Conservation (phyloP, 306 rosid species). For the Pyrus pyrifolia region DNA sequence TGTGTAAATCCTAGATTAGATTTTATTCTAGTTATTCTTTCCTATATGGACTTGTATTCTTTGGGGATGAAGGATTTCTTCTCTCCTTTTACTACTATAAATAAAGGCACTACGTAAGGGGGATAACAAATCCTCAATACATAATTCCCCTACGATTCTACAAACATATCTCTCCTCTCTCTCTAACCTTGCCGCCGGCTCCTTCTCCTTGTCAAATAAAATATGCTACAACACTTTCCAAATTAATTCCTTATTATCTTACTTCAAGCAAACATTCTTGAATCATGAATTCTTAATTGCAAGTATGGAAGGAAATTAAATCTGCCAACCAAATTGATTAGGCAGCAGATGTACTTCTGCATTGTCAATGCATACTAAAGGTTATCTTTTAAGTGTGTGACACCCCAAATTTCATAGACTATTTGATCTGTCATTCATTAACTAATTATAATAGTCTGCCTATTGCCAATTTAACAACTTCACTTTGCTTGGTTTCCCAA, state of each 20-base stretch:
- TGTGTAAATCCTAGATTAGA: too few species aligned
- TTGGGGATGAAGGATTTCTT: too few species aligned
- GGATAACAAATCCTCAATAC: too few species aligned
- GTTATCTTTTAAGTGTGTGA: constrained; percentile 10
- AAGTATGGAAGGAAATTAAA: background rate
- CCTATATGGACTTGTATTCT: too few species aligned
- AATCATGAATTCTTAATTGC: background rate
- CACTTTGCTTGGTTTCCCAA: background rate
- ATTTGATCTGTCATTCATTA: constrained; percentile 16
- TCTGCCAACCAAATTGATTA: background rate
- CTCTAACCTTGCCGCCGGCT: too few species aligned
- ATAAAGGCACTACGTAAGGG: too few species aligned
- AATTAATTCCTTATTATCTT: background rate
- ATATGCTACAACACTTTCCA: too few species aligned
- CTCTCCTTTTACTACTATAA: too few species aligned
- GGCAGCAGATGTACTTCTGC: background rate
- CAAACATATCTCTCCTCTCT: too few species aligned
- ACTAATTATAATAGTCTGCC: constrained; percentile 2
- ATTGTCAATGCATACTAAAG: background rate
- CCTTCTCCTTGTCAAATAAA: too few species aligned
- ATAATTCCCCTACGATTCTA: too few species aligned
- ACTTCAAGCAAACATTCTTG: background rate
- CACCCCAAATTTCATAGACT: constrained; percentile 2
- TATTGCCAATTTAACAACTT: background rate
- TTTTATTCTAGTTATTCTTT: too few species aligned